phyloP scores from a whole-genome alignment of 1,284 basidiomycete species.

The Naganishia sp. region DNA sequence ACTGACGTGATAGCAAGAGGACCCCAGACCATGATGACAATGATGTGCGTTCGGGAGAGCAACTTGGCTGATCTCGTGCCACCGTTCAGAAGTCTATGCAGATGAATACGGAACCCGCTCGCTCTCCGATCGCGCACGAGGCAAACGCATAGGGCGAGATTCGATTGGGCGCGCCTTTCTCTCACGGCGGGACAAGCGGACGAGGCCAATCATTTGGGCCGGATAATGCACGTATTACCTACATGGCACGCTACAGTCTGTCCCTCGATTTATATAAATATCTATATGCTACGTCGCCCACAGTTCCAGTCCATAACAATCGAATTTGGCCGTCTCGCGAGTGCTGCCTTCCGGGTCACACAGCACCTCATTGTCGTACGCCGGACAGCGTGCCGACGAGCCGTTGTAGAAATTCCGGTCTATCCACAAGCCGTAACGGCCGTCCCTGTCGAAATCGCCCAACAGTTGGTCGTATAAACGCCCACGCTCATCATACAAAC shows the following conservation, averaged over 20 bases:
- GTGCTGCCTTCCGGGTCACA: constrained; percentile 59
- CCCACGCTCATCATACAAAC: constrained; percentile 44
- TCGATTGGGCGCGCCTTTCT: constrained; percentile 9
- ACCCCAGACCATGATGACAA: constrained; percentile 33
- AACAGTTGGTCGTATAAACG: background rate
- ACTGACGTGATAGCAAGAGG: constrained; percentile 35
- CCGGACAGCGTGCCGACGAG: constrained; percentile 77
- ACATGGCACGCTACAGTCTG: background rate
- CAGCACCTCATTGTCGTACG: constrained; percentile 83
- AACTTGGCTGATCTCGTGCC: background rate
- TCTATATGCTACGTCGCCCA: constrained; percentile 59
- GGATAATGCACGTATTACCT: background rate
- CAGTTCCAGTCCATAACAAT: constrained; percentile 81
- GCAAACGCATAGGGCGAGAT: background rate
- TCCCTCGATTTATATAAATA: background rate
- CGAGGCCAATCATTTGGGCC: constrained; percentile 2
- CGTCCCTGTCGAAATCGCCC: constrained; percentile 62
- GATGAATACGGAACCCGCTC: background rate
- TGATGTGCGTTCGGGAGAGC: background rate
- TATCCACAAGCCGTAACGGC: constrained; percentile 85
- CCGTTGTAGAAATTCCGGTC: constrained; percentile 79
- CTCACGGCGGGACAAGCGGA: background rate
- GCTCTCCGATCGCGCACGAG: background rate
- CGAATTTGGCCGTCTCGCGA: constrained; percentile 63
- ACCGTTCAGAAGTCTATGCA: background rate